Evolutionary conservation across 1,139 yeast genomes (phyloP), one percentile per base, ranked within the genome.

Genomic region (Oligophagozyma castellii): DNA sequence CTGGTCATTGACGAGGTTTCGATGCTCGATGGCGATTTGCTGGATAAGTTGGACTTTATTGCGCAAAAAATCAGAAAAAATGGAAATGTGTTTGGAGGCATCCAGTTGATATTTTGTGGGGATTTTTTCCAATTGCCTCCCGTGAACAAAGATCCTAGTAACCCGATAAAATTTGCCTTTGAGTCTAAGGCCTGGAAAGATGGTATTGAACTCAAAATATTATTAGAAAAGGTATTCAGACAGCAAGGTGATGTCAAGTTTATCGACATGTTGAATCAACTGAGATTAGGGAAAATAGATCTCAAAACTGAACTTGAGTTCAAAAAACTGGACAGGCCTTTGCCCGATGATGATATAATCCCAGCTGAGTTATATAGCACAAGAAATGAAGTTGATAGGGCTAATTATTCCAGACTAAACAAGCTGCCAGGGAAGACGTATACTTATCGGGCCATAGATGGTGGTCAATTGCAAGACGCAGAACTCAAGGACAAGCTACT

Each of bases 111-210:
- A 21, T 67, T 80, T 25, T 77, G 92, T 51, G 95, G 95, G 3
- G 95, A 84, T 53, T 83, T 84, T 52, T 84, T 74, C 51, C 95
- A 84, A 50, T 58, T 84, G 24, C 95, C 95, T 0, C 95, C 95
- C 0, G 93, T 84, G 2, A 53, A 63, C 3, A 63, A 58, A 31
- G 53, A 51, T 14, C 37, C 40, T 11, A 26, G 29, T 3, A 41
- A 35, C 12, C 35, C 39, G 4, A 39, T 64, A 1, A 44, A 59
- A 34, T 86, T 81, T 56, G 78, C 93, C 7, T 89, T 89, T 53
- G 92, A 86, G 44, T 67, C 89, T 8, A 45, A 56, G 2, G 59
- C 77, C 2, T 89, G 99, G 99, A 59, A 61, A 29, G 58, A 59
- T 14, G 64, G 75, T 1, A 70, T 89, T 29, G 59, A 68, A 21